These are phyloP conservation scores for Phytopythium delawarense DNA, from an alignment of 352 stramenopile species.

Conservation along the genomic window DNA sequence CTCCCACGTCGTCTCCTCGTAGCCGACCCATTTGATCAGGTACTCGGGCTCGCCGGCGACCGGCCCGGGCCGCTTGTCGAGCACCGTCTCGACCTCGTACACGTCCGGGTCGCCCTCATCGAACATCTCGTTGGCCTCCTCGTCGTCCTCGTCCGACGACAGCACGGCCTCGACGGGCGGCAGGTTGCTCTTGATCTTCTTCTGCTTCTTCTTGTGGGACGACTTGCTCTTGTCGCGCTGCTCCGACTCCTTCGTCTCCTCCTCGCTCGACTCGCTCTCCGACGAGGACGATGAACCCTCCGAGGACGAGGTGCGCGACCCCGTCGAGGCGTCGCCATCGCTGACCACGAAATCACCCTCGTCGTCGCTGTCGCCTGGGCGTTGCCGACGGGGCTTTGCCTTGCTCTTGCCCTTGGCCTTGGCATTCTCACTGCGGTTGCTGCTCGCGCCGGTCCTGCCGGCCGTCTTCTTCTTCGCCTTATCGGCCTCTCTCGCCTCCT, in stretches of 20 bases:
- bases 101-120: constrained; percentile 74
- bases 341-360: constrained; percentile 22
- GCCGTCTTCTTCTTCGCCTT: constrained; percentile 12
- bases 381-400: constrained; percentile 5
- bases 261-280: constrained; percentile 32
- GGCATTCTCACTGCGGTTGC: constrained; percentile 3
- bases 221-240: constrained; percentile 1
- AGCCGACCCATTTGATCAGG: constrained; percentile 81
- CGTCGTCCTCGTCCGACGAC: constrained; percentile 69
- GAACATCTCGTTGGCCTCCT: constrained; percentile 74
- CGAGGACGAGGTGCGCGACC: constrained; percentile 9
- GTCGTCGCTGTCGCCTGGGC: constrained; percentile 9
- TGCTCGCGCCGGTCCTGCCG: constrained; percentile 12
- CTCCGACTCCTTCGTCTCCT: constrained; percentile 19
- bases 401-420: constrained; percentile 14
- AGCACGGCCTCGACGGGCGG: constrained; percentile 57
- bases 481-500: constrained; percentile 23
- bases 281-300: constrained; percentile 23
- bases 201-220: constrained; percentile 23
- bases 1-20: constrained; percentile 78
- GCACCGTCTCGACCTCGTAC: constrained; percentile 76
- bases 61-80: constrained; percentile 46
- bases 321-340: constrained; percentile 30
- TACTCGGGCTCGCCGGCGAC: constrained; percentile 51
- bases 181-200: constrained; percentile 39